Evolutionary conservation across 495 filamentous ascomycete genomes (phyloP), one percentile per base, ranked within the genome.

Genomic region (Xeromyces bisporus): DNA sequence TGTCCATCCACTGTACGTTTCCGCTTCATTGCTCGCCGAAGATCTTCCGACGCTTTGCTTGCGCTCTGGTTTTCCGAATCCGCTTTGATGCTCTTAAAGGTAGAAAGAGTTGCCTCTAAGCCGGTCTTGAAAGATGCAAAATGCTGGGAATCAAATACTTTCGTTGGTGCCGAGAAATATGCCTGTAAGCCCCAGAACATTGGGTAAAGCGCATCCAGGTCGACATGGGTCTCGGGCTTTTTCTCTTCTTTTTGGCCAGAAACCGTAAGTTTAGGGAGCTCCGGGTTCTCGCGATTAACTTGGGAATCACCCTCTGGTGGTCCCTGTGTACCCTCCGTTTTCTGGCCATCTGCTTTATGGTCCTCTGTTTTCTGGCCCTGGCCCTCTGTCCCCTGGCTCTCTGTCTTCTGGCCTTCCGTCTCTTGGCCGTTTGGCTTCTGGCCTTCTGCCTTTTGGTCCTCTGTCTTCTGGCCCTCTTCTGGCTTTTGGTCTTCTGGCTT

Each of bases 171-270:
- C n/a, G 84, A 92, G 48, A 99, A 96, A 40, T 70, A 75, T 26
- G 78, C 67, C 46, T 99, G 89, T 23, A 99, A 53, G 13, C 80
- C 73, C 89, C 89, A 99, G 48, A 99, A 96, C 6, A 86, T 66
- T 2, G 85, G 79, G 46, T 99, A 99, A 1, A 99, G 62, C 2
- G 67, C 55, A 49, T 87, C 67, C 17, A 73, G 60, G 31, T 80
- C 73, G 17, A 84, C 26, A 46, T 50, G 25, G 48, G 57, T 51
- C 15, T 51, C 42, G 9, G 45, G 29, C 16, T 58, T 56, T 30
- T 59, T 55, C 18, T 61, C 56, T 24, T 56, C 60, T 2, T 56
- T 41, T 18, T 58, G 56, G 21, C 20, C 20, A 21, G 20, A 21
- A 21, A 21, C 20, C 9, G 20, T 21, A 9, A 21, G 20, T 21